Conservation (phyloP, 352 stramenopile genomes). For the Globisporangium viniferum region DNA sequence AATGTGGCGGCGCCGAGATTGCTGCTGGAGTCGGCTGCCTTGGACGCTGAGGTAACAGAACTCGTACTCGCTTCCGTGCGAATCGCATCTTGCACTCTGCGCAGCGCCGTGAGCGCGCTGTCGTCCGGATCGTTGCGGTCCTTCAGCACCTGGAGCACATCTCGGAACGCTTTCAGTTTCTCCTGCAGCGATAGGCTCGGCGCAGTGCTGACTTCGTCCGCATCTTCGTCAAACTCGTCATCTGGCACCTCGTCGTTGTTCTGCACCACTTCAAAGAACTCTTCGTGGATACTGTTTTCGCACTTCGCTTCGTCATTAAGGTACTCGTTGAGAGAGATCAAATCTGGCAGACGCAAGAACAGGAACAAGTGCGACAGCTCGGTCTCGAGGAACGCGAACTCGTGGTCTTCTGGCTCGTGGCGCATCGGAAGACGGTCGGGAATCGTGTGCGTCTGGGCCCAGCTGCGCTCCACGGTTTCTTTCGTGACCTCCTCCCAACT, state of each 20-base stretch:
- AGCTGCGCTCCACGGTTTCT: slow-evolving; percentile 66
- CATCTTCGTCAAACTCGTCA: slow-evolving; percentile 57
- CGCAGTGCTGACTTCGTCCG: slow-evolving; percentile 28
- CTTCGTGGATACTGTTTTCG: slow-evolving; percentile 72
- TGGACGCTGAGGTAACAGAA: neutral
- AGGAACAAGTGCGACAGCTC: slow-evolving; percentile 69
- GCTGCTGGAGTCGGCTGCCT: neutral
- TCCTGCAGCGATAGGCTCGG: slow-evolving; percentile 64
- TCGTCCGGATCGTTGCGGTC: slow-evolving; percentile 66
- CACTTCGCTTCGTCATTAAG: slow-evolving; percentile 70
- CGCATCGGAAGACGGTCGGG: slow-evolving; percentile 43
- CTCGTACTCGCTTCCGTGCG: slow-evolving; percentile 38
- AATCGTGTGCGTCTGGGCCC: slow-evolving; percentile 57
- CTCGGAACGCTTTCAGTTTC: slow-evolving; percentile 76
- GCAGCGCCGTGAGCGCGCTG: slow-evolving; percentile 46
- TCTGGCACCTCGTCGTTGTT: slow-evolving; percentile 60
- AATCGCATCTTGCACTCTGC: slow-evolving; percentile 65
- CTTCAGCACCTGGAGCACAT: slow-evolving; percentile 72
- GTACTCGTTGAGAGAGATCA: slow-evolving; percentile 63
- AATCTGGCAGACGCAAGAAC: slow-evolving; percentile 52
- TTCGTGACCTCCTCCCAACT: slow-evolving; percentile 74
- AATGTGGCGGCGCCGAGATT: slow-evolving; percentile 1
- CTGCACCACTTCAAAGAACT: slow-evolving; percentile 82
- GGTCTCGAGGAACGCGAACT: slow-evolving; percentile 54
- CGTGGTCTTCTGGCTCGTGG: slow-evolving; percentile 54